Evolutionary conservation across 106 monocot genomes (phyloP), one percentile per base, ranked within the genome.

Genomic region (Dendrobium huoshanense): DNA sequence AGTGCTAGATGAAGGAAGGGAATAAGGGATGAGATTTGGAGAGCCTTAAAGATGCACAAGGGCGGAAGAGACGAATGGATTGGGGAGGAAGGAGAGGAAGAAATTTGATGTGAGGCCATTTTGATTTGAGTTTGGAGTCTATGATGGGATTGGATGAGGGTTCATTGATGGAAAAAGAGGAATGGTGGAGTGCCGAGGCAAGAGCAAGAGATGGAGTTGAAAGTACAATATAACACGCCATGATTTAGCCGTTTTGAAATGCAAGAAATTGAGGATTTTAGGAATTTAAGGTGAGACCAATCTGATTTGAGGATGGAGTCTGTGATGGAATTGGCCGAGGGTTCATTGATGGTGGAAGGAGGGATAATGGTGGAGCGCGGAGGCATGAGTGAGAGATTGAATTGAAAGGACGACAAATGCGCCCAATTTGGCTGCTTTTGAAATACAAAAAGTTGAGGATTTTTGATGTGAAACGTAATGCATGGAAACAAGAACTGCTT

Each of bases 251-350:
- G 7, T 48, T 48, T 48, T 48, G 48, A 48, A 48, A 48, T 48
- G 48, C 7, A 48, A 11, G 11, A 48, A 48, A 48, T 48, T 48
- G 48, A 37, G 37, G 2, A 37, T 37, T 37, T 3, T 37, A 3
- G 37, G 37, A 37, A 37, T 37, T 37, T 37, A 15, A 74, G 15
- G 74, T 6, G 43, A 20, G 41, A 43, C 74, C 74, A 74, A 44
- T 74, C 74, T 5, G 74, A 74, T 19, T 74, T 74, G 74, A 41
- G 41, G 41, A 74, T 74, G 74, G 74, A 74, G 20, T 74, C 44
- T 8, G 74, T 42, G 18, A 74, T 6, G 44, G 74, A 74, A 29
- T 74, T 42, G 18, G 74, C 44, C 44, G 74, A 74, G 74, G 19
- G 74, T 20, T 41, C 74, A 42, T 18, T 16, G 18, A 3, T 7